Conservation (phyloP, 2,329 filamentous ascomycete genomes). For the Leptosphaerulina australis region DNA sequence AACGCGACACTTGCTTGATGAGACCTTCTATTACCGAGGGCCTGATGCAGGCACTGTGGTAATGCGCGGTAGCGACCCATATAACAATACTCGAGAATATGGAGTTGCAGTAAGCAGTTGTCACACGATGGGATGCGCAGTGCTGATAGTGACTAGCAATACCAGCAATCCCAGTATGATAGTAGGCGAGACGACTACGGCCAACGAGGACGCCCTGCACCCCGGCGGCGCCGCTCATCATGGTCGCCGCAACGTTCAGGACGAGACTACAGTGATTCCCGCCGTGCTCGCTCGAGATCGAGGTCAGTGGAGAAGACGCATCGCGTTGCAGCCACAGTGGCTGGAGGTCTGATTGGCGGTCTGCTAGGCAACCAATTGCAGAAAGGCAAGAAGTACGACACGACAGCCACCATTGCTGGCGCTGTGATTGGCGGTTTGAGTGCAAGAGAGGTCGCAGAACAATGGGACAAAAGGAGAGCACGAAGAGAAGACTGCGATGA, state of each 20-base stretch:
- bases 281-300: conserved; percentile 20
- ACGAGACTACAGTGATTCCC: conserved; percentile 19
- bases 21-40: conserved; percentile 23
- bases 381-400: conserved; percentile 38
- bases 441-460: conserved; percentile 36
- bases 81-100: conserved; percentile 18
- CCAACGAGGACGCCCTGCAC: conserved; percentile 25
- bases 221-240: conserved; percentile 32
- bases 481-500: conserved; percentile 20
- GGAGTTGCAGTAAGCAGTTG: conserved; percentile 25
- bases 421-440: conserved; percentile 46
- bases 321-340: conserved; percentile 34
- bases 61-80: conserved; percentile 21
- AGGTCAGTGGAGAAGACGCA: conserved; percentile 21
- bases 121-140: background rate
- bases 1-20: conserved; percentile 24
- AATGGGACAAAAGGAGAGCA: conserved; percentile 25
- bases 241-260: conserved; percentile 38
- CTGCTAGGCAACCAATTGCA: conserved; percentile 33
- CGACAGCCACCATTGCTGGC: conserved; percentile 40
- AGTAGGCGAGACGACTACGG: conserved; percentile 11
- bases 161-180: conserved; percentile 15
- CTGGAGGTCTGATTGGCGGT: conserved; percentile 45
- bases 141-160: conserved; percentile 16
- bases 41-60: conserved; percentile 23